Evolutionary conservation across 768 basidiomycete species (phyloP), one percentile per base, ranked within the genome.

Genomic region (Russula earlei): DNA sequence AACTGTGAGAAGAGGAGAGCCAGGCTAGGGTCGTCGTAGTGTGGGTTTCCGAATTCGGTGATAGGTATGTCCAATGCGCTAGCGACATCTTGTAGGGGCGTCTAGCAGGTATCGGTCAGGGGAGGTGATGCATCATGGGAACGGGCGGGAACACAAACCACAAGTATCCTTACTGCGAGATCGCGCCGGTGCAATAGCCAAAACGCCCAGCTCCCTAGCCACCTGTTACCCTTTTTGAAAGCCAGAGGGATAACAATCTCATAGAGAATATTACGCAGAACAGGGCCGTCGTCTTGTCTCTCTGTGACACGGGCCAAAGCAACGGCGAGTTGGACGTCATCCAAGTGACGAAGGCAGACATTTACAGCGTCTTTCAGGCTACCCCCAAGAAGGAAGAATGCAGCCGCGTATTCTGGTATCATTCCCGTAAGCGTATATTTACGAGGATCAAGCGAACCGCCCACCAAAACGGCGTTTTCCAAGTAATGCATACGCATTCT

Each of bases 131-230:
- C 17, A 25, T 15, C 5, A n/a, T 17, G 20, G 14, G 22, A 40
- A 14, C 19, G 5, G 25, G 20, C 22, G 36, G 6, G 27, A 29
- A 19, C 9, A 72, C 86, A 66, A 67, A 94, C 95, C 65, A 97
- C 71, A 19, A 99, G 75, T 29, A 95, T 83, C 46, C 90, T 80
- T n/a, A 96, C 91, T 3, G 92, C 85, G 15, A 96, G 67, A 71
- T 97, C 94, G 49, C 89, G 75, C 42, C 91, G 75, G 58, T 85
- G 83, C n/a, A 97, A 74, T 52, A 90, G 71, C 94, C 96, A 98
- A 69, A 95, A 95, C 2, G 89, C 91, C 96, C 94, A 99, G 58
- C 88, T 92, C 20, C 83, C 89, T 12, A 98, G 71, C 87, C 91
- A 98, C 38, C 95, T 77, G 67, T 97, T 94, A 1, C 94, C 96